Percentiles rank a stretch among this genome's conserved stretches.
phyloP scores from a whole-genome alignment of 805 yeast genomes.

The Kuraishia molischiana region DNA sequence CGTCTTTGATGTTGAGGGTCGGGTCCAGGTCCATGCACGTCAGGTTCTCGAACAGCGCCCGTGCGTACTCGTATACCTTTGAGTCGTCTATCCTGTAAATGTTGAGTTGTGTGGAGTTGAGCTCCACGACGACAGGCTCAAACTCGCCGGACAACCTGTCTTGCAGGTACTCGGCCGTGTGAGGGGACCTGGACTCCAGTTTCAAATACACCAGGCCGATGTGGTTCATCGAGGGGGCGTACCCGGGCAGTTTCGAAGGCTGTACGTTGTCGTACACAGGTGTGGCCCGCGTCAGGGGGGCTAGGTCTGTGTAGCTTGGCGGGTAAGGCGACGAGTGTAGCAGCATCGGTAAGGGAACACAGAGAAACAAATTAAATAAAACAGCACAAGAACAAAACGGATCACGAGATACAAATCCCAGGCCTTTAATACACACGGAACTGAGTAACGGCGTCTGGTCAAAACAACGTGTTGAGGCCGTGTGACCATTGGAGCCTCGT shows the following conservation, averaged over 20 bases:
- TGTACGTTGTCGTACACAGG: no score
- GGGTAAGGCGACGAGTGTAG: not conserved
- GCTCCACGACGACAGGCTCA: slow-evolving; percentile 16
- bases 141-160: not conserved
- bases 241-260: slow-evolving; percentile 1
- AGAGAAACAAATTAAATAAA: not conserved
- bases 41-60: slow-evolving; percentile 12
- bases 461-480: no score
- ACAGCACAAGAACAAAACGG: no score
- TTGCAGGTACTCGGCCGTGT: not conserved
- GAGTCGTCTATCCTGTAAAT: slow-evolving; percentile 11
- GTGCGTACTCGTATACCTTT: slow-evolving; percentile 8
- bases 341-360: not conserved
- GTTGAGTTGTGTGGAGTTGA: slow-evolving; percentile 22
- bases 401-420: no score
- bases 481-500: no score
- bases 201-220: not conserved
- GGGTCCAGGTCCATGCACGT: slow-evolving; percentile 16
- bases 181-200: slow-evolving; percentile 1
- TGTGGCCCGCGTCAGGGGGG: no score
- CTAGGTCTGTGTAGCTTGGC: not conserved
- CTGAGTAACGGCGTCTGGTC: no score
- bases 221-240: slow-evolving; percentile 1
- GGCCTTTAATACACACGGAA: no score
- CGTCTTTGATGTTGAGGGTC: slow-evolving; percentile 13